Evolutionary conservation across 805 yeast species (phyloP), one percentile per base, ranked within the genome.

Genomic region (Zygotorulaspora florentina): DNA sequence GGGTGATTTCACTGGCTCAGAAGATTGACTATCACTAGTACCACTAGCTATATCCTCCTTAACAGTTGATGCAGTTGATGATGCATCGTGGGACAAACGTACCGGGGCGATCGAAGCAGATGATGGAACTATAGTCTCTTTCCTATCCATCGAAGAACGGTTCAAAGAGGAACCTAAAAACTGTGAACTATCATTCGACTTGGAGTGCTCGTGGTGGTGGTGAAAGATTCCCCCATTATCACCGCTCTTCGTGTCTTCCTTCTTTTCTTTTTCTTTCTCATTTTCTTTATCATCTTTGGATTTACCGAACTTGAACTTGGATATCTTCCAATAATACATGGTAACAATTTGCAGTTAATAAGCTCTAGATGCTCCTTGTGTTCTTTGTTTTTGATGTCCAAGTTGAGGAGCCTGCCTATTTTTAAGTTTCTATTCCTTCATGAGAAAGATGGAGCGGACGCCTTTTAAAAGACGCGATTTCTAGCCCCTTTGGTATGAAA

Each of bases 251-350:
- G 43, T 46, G 13, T 51, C 54, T 20, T 51, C 47, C 18, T 40
- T 41, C 36, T 33, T 36, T n/a, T 20, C 40, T 23, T 48, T 47
- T 38, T 52, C 55, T 39, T 50, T 49, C 17, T 53, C 56, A 45
- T 49, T 52, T 25, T 56, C 60, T 39, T 61, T 60, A 35, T 61
- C 65, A 35, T 62, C 65, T 42, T 62, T 63, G 12, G 61, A 53
- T 41, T 57, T 60, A n/a, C 68, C 68, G 48, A 64, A 62, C 44
- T 57, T 59, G 44, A 64, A 64, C 46, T 59, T 62, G 30, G 59
- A 57, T 38, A 58, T 44, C 53, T 62, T 64, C 67, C 66, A 62
- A 15, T 64, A 59, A 44, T 61, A 61, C 68, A 64, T 64, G 15
- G 16, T 16, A 10, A 29, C 5, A 12, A 13, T 12, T 4, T 29